Evolutionary conservation across 1,284 basidiomycete genomes (phyloP).

Genomic region (Gomphus sp.): DNA sequence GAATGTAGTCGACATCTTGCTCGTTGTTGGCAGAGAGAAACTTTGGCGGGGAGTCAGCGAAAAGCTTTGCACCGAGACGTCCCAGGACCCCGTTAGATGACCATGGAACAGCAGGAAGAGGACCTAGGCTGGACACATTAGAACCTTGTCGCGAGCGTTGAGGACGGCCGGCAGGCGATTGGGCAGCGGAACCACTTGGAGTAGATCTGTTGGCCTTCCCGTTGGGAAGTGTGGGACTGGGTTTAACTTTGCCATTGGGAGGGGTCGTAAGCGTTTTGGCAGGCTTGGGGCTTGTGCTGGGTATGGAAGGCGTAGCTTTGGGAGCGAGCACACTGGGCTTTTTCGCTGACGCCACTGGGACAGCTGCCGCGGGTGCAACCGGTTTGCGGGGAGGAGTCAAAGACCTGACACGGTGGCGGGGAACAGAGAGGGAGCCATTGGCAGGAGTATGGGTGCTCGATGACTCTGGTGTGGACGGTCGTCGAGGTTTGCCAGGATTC

Average conservation of each 20-base stretch:
- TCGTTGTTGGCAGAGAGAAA: conserved; percentile 8
- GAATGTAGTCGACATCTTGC: conserved; percentile 2
- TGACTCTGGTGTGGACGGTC: conserved; percentile 1
- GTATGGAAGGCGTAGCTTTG: background rate
- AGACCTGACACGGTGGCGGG: conserved; percentile 4
- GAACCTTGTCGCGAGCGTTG: conserved; percentile 6
- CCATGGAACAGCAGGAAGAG: conserved; percentile 13
- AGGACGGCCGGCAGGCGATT: background rate
- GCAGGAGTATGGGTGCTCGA: background rate
- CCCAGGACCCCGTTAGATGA: conserved; percentile 12
- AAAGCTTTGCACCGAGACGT: conserved; percentile 9
- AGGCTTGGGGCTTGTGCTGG: background rate
- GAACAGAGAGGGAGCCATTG: background rate
- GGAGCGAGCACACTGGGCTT: background rate
- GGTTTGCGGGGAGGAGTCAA: conserved; percentile 2
- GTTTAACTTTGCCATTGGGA: conserved; percentile 1
- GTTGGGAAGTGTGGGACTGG: background rate
- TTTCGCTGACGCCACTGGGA: background rate
- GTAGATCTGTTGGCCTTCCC: background rate
- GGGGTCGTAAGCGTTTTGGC: background rate
- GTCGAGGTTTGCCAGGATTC: background rate
- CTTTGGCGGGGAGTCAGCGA: conserved; percentile 10
- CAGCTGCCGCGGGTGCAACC: background rate
- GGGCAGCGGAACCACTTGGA: background rate
- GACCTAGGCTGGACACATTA: conserved; percentile 9